Conservation (phyloP, 2,329 filamentous ascomycete genomes). For the Leptographium lundbergii region DNA sequence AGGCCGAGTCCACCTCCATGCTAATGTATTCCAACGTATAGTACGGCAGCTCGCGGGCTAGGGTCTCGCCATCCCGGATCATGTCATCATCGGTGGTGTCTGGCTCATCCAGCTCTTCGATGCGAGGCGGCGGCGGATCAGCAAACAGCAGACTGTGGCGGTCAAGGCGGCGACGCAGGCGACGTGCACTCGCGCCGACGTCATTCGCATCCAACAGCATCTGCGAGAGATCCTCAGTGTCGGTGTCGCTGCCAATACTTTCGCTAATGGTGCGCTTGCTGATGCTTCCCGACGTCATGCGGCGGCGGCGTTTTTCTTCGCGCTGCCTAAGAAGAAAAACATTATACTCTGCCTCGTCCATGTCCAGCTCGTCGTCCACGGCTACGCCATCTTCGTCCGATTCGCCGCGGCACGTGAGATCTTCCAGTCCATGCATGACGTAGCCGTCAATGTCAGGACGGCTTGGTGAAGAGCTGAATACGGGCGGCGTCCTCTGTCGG, state of each 20-base stretch:
- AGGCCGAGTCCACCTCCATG: conserved; percentile 33
- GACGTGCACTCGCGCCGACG: conserved; percentile 33
- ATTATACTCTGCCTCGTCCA: conserved; percentile 22
- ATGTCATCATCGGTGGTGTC: conserved; percentile 23
- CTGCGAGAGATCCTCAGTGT: conserved; percentile 24
- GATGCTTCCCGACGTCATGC: conserved; percentile 39
- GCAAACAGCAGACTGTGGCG: conserved; percentile 36
- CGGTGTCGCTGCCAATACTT: conserved; percentile 35
- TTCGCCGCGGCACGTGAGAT: conserved; percentile 29
- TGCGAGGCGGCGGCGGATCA: conserved; percentile 35
- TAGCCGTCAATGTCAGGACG: conserved; percentile 25
- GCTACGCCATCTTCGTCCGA: conserved; percentile 15
- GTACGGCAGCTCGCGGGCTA: conserved; percentile 37
- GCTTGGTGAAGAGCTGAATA: not conserved
- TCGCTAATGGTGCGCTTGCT: conserved; percentile 42
- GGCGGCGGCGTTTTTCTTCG: conserved; percentile 29
- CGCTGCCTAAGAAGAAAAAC: conserved; percentile 27
- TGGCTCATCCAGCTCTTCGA: conserved; percentile 42
- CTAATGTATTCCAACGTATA: conserved; percentile 36
- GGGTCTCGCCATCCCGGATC: conserved; percentile 22
- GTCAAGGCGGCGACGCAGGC: conserved; percentile 31
- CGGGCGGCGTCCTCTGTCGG: not conserved
- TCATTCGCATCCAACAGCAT: conserved; percentile 26
- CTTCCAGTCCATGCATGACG: conserved; percentile 31
- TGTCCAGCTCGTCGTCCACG: conserved; percentile 17